A percentile compares a stretch with the other conserved stretches of the same genome.
Evolutionary conservation across 2,329 filamentous ascomycete genomes (phyloP).

Genomic region (Aureobasidium namibiae): DNA sequence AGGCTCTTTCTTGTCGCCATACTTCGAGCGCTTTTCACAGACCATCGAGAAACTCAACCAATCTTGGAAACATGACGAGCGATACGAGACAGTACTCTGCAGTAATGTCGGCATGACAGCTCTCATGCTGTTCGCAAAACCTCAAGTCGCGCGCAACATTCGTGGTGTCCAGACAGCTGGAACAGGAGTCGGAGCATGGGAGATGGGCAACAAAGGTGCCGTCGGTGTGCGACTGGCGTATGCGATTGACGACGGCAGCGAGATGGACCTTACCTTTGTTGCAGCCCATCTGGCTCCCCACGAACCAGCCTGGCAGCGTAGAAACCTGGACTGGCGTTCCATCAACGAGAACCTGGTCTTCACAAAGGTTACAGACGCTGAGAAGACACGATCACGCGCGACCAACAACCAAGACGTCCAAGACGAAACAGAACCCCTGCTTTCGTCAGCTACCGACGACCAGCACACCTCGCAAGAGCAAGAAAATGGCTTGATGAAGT

Average conservation of each 20-base stretch:
- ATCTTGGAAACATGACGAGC: conserved; percentile 48
- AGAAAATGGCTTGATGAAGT: background rate
- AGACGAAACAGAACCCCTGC: conserved; percentile 24
- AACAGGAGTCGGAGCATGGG: conserved; percentile 73
- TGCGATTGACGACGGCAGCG: conserved; percentile 35
- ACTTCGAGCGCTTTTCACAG: conserved; percentile 62
- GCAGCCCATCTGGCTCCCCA: conserved; percentile 82
- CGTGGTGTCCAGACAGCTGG: conserved; percentile 65
- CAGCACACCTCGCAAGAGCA: conserved; percentile 28
- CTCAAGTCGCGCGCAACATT: conserved; percentile 50
- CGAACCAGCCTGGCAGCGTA: conserved; percentile 65
- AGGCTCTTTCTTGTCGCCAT: conserved; percentile 66
- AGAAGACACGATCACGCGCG: conserved; percentile 14
- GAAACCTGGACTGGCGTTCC: conserved; percentile 82
- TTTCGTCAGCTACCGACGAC: conserved; percentile 28
- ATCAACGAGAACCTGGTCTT: conserved; percentile 79
- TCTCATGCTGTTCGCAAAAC: conserved; percentile 73
- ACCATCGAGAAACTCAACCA: conserved; percentile 44
- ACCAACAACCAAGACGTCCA: conserved; percentile 1
- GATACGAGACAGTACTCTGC: conserved; percentile 62
- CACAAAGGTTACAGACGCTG: conserved; percentile 8
- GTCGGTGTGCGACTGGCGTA: conserved; percentile 69
- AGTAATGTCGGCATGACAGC: conserved; percentile 83
- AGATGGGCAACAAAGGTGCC: conserved; percentile 95
- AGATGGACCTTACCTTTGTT: conserved; percentile 70